A percentile compares a stretch with the other conserved stretches of the same genome.
Conservation (phyloP, 1,139 yeast genomes). For the Kodamaea anthophila region DNA sequence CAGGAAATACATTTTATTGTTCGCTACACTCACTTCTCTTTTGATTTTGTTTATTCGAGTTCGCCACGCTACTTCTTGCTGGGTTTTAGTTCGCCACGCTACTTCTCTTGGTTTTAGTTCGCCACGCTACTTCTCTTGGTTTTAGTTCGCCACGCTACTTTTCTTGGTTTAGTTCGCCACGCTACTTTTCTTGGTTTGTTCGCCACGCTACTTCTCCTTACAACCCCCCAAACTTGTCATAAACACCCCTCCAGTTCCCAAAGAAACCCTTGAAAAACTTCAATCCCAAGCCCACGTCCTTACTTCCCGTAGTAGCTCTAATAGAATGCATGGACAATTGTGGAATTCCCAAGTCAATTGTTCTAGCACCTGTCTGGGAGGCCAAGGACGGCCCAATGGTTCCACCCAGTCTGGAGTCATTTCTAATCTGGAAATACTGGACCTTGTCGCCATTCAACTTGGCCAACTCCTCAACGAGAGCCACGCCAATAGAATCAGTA, state of each 20-base stretch:
- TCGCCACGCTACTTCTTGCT: too few species aligned
- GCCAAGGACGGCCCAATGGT: slow-evolving; percentile 74
- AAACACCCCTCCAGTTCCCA: slow-evolving; percentile 49
- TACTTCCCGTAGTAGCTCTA: slow-evolving; percentile 66
- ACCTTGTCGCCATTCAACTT: slow-evolving; percentile 51
- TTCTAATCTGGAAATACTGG: slow-evolving; percentile 68
- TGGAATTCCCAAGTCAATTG: slow-evolving; percentile 72
- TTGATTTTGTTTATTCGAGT: too few species aligned
- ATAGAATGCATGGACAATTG: slow-evolving; percentile 80
- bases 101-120: too few species aligned
- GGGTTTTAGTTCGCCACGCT: too few species aligned
- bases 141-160: too few species aligned
- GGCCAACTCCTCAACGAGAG: slow-evolving; percentile 63
- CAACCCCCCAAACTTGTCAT: slow-evolving; percentile 38
- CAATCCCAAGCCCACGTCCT: slow-evolving; percentile 63
- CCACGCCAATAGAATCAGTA: slow-evolving; percentile 66
- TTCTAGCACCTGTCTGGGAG: slow-evolving; percentile 64
- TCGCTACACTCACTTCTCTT: too few species aligned
- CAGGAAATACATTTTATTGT: too few species aligned
- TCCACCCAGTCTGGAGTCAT: slow-evolving; percentile 70
- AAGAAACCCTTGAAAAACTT: slow-evolving; percentile 62
- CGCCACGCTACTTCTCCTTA: slow-evolving; percentile 14
- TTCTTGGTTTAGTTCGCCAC: too few species aligned
- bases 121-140: too few species aligned
- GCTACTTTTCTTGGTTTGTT: too few species aligned